Percentiles rank a stretch among this genome's conserved stretches.
These are phyloP conservation scores for Hylodesmum podocarpum DNA, from an alignment of 306 rosid genomes.

Conservation along the genomic window DNA sequence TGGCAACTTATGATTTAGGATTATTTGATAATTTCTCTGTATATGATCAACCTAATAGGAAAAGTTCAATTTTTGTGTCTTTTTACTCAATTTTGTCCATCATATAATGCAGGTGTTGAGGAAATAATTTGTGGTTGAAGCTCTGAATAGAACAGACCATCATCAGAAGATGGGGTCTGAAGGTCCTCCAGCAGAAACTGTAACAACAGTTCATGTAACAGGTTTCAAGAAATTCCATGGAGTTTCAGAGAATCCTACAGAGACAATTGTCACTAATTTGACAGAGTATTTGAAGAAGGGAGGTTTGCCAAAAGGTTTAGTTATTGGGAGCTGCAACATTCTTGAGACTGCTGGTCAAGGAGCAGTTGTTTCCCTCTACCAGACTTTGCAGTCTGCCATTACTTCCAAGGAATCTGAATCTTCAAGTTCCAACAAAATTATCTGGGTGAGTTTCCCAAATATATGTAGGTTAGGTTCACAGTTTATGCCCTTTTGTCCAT, in stretches of 20 bases:
- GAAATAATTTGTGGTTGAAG: conserved; percentile 37
- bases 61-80: neutral
- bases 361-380: conserved; percentile 51
- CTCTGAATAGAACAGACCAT: conserved; percentile 36
- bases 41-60: neutral
- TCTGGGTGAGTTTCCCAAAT: conserved; percentile 65
- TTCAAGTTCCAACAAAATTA: conserved; percentile 53
- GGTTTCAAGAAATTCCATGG: conserved; percentile 99
- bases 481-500: neutral
- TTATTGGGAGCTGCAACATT: conserved; percentile 77
- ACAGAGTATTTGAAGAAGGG: conserved; percentile 64
- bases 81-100: conserved; percentile 12
- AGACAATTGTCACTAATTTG: conserved; percentile 65
- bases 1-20: neutral
- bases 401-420: conserved; percentile 52
- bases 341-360: conserved; percentile 97
- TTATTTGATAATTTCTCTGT: neutral
- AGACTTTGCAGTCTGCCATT: conserved; percentile 70
- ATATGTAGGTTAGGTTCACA: conserved; percentile 1
- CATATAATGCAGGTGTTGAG: conserved; percentile 49
- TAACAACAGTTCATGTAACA: conserved; percentile 75
- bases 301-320: conserved; percentile 79
- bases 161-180: conserved; percentile 84
- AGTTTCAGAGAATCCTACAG: conserved; percentile 94
- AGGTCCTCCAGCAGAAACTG: conserved; percentile 71